Percentiles rank a stretch among this genome's conserved stretches.
phyloP scores from a whole-genome alignment of 2,329 filamentous ascomycete genomes.

The Fusarium phyllophilum region DNA sequence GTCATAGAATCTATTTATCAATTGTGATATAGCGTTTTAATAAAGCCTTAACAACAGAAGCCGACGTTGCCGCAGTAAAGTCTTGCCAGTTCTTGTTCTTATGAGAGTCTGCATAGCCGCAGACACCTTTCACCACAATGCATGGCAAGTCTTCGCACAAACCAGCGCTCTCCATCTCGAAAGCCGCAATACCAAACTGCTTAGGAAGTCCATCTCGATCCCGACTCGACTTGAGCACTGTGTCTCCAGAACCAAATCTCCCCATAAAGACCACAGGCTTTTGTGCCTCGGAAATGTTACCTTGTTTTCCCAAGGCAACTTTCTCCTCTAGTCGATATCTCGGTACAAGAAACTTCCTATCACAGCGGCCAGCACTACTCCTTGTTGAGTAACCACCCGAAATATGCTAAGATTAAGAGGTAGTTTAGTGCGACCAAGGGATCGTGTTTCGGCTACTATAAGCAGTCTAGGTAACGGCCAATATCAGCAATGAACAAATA shows the following conservation, averaged over 20 bases:
- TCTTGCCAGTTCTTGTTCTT: background rate
- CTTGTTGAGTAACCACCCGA: background rate
- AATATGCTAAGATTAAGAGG: background rate
- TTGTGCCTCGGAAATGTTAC: rapidly evolving
- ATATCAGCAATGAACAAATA: background rate
- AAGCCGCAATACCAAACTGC: background rate
- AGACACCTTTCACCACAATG: constrained; percentile 47
- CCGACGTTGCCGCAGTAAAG: background rate
- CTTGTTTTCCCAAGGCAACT: rapidly evolving
- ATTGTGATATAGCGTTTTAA: background rate
- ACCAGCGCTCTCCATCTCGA: constrained; percentile 50
- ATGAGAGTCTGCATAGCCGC: constrained; percentile 4
- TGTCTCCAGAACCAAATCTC: background rate
- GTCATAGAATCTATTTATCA: background rate
- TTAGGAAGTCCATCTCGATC: background rate
- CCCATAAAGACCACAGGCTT: background rate
- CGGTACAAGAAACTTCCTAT: rapidly evolving
- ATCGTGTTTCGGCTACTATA: background rate
- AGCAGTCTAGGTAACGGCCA: background rate
- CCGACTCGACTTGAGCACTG: rapidly evolving
- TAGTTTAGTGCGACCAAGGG: background rate
- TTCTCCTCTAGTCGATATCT: rapidly evolving
- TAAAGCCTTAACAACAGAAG: background rate
- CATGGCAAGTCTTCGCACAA: constrained; percentile 48
- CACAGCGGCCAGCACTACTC: background rate